Evolutionary conservation across 2,329 filamentous ascomycete species (phyloP), one percentile per base, ranked within the genome.

Genomic region (Sporothrix euskadiensis): DNA sequence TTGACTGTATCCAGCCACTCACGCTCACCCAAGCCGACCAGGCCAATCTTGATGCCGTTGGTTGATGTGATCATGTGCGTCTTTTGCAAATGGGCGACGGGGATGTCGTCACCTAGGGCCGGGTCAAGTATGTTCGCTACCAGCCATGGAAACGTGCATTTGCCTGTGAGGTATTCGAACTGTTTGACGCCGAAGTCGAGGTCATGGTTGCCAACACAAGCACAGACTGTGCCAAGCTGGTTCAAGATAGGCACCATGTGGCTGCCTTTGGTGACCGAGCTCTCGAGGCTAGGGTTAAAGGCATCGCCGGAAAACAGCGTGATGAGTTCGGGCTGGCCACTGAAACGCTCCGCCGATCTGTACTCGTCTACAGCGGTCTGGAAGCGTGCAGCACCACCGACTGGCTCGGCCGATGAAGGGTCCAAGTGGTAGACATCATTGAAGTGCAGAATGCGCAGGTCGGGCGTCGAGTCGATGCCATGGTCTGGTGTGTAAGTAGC

Each of bases 381-480:
- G 82, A 98, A 97, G 66, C 94, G 88, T 41, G 92, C 86, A 57
- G 92, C 87, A 22, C 94, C 94, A 39, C 94, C 94, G 1, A 94
- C 89, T 0, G 94, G 94, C 79, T 97, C 93, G 19, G 91, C 89
- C 35, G 92, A 94, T 1, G 86, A 85, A 1, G 83, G 80, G 77
- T 97, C 94, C 71, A 97, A 88, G 78, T 97, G 94, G 81, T 97
- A 97, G 74, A 97, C 94, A 82, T 98, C 94, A 82, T 97, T 97
- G 85, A 92, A 97, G 83, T 97, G 94, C 44, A 97, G 81, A 72
- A 97, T 82, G n/a, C 94, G 90, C 69, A 97, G 83, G 80, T 94
- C 91, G 61, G 93, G 92, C 16, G 81, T 78, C 3, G 78, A 75
- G 9, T 76, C 73, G 5, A 76, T 74, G 8, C 74, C 72, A 32